Percentiles rank a stretch among this genome's conserved stretches.
Evolutionary conservation across 2,329 filamentous ascomycete species (phyloP).

Genomic region (Alternaria gansuensis): DNA sequence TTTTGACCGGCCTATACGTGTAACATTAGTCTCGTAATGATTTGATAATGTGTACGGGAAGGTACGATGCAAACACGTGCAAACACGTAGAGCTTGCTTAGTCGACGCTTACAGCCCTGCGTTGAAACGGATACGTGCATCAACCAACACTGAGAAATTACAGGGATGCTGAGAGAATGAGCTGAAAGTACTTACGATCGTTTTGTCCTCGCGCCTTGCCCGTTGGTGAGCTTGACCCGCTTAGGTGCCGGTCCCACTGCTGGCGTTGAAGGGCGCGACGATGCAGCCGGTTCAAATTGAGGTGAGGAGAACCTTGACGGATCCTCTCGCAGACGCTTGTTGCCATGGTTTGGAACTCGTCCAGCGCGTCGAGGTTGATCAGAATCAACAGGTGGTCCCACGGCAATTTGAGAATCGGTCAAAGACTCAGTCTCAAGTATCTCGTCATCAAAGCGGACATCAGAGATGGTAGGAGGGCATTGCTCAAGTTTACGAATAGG

Average conservation of each 20-base stretch:
- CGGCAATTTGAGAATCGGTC: conserved; percentile 49
- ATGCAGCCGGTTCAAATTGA: conserved; percentile 41
- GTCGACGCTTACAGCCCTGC: conserved; percentile 40
- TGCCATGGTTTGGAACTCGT: conserved; percentile 37
- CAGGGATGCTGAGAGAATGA: conserved; percentile 24
- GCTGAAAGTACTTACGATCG: conserved; percentile 48
- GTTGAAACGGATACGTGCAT: conserved; percentile 39
- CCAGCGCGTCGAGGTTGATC: conserved; percentile 44
- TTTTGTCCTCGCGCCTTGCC: conserved; percentile 50
- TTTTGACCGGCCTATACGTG: conserved; percentile 74
- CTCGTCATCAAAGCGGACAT: conserved; percentile 51
- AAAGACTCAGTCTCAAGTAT: conserved; percentile 49
- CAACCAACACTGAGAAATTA: conserved; percentile 28
- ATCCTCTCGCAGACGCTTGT: conserved; percentile 47
- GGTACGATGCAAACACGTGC: conserved; percentile 40
- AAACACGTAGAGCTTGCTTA: conserved; percentile 48
- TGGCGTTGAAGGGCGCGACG: conserved; percentile 49
- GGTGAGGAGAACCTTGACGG: conserved; percentile 44
- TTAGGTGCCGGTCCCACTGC: conserved; percentile 43
- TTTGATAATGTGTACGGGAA: conserved; percentile 30
- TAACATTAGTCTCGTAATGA: conserved; percentile 44
- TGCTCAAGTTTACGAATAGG: conserved; percentile 35
- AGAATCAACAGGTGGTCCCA: conserved; percentile 47
- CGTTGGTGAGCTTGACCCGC: conserved; percentile 49
- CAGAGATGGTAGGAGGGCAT: conserved; percentile 38